phyloP scores from a whole-genome alignment of 305 asterid species.

The Galium porrigens region DNA sequence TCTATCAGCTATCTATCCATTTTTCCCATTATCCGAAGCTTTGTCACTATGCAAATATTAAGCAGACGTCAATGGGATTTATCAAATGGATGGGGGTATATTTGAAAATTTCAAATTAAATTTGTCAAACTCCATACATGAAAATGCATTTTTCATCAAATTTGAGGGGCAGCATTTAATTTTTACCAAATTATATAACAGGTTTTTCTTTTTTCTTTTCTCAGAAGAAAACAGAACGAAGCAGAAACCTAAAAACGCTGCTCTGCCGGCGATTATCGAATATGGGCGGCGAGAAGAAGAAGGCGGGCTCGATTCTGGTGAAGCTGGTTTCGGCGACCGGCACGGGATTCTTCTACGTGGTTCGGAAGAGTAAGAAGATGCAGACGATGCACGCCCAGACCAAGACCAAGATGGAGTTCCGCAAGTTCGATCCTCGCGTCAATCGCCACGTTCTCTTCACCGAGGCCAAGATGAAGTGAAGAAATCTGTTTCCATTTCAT shows the following conservation, averaged over 20 bases:
- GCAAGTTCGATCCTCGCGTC: slow-evolving; percentile 67
- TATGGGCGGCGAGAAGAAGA: slow-evolving; percentile 6
- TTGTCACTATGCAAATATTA: neutral
- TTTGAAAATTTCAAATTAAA: too few relatives aligned
- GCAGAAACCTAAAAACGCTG: neutral
- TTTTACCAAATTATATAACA: too few relatives aligned
- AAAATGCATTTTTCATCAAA: too few relatives aligned
- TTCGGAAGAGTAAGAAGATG: slow-evolving; percentile 56
- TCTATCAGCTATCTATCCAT: neutral
- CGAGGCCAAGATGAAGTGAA: slow-evolving; percentile 57
- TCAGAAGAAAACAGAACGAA: neutral
- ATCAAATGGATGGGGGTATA: too few relatives aligned
- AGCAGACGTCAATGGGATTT: too few relatives aligned
- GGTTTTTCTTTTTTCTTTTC: neutral
- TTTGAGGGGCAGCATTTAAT: neutral
- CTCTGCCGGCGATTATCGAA: too few relatives aligned
- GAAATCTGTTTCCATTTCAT: neutral
- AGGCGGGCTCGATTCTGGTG: slow-evolving; percentile 7
- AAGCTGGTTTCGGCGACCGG: slow-evolving; percentile 52
- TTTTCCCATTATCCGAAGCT: neutral
- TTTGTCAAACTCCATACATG: too few relatives aligned
- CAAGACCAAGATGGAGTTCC: slow-evolving; percentile 55
- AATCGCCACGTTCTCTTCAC: slow-evolving; percentile 61
- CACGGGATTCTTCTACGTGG: slow-evolving; percentile 75
- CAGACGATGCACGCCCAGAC: slow-evolving; percentile 18